Evolutionary conservation across 495 filamentous ascomycete species (phyloP), one percentile per base, ranked within the genome.

Genomic region (Entonaema liquescens): DNA sequence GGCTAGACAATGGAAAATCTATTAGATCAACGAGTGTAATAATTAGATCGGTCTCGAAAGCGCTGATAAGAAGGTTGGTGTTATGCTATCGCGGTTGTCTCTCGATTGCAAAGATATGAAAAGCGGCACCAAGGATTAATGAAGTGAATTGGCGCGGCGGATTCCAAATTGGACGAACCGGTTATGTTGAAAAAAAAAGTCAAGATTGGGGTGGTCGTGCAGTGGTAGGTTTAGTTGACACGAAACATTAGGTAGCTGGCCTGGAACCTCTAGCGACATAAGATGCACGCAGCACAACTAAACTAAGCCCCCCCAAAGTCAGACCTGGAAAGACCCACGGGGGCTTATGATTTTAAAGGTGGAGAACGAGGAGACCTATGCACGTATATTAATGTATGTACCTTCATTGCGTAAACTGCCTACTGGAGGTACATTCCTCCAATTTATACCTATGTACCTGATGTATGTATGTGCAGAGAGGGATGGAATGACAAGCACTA

Each of bases 151-250:
- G 65, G 70, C 70, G 70, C 70, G 61, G 61, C 35, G 23, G 31
- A 38, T 52, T 53, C 61, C 55, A 68, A 68, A 73, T 65, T 65
- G 33, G 61, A 65, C 60, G 70, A 69, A 65, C 65, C 56, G 65
- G 50, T 73, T 68, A 58, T 72, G 65, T 62, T 62, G 62, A 65
- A 65, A 65, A 73, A 33, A 64, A 72, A 65, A 49, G 59, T 65
- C 65, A 64, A 72, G 56, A 72, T 68, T 44, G 60, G 57, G 58
- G 19, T 49, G 57, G 52, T 52, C 56, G 26, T 57, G 52, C 58
- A 68, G 49, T 17, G 65, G 58, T 58, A 63, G 21, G 59, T 63
- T 69, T 72, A 55, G 60, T 65, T 63, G 44, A 73, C 65, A 68
- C 60, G 70, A 68, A 56, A 73, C 42, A 33, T 33, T 33, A 33